These are phyloP conservation scores for Ceratocystis cubensis DNA, from an alignment of 2,329 filamentous ascomycete genomes.

Conservation along the genomic window DNA sequence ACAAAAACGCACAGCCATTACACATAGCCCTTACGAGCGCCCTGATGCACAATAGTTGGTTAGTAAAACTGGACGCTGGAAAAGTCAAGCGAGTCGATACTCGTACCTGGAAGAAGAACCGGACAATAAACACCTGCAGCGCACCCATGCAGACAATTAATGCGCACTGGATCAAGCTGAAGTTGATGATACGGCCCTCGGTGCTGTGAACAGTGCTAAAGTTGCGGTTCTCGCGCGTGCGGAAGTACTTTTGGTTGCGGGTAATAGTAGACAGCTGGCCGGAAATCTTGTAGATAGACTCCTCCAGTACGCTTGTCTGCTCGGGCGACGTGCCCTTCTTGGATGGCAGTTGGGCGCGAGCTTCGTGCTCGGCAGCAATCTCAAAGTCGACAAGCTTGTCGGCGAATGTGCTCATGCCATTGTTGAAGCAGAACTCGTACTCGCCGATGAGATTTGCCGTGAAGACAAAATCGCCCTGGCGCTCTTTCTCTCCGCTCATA, in stretches of 20 bases:
- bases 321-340: conserved; percentile 82
- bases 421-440: conserved; percentile 96
- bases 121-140: conserved; percentile 90
- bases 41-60: conserved; percentile 31
- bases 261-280: conserved; percentile 87
- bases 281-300: conserved; percentile 90
- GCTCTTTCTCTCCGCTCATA: conserved; percentile 75
- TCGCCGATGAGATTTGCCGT: conserved; percentile 78
- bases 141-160: conserved; percentile 94
- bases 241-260: conserved; percentile 98
- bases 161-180: conserved; percentile 81
- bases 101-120: conserved; percentile 91
- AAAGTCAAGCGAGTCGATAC: conserved; percentile 9
- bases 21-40: conserved; percentile 57
- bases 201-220: conserved; percentile 97
- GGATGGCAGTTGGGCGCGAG: conserved; percentile 65
- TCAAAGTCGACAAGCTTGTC: conserved; percentile 98
- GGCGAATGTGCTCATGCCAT: conserved; percentile 93
- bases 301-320: conserved; percentile 77
- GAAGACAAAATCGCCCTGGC: conserved; percentile 96
- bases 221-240: conserved; percentile 95
- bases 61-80: conserved; percentile 13
- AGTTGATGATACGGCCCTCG: conserved; percentile 91
- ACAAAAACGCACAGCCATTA: conserved; percentile 29
- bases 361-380: conserved; percentile 88